Conservation (phyloP, 2,329 filamentous ascomycete genomes). For the Thelonectria rubi region DNA sequence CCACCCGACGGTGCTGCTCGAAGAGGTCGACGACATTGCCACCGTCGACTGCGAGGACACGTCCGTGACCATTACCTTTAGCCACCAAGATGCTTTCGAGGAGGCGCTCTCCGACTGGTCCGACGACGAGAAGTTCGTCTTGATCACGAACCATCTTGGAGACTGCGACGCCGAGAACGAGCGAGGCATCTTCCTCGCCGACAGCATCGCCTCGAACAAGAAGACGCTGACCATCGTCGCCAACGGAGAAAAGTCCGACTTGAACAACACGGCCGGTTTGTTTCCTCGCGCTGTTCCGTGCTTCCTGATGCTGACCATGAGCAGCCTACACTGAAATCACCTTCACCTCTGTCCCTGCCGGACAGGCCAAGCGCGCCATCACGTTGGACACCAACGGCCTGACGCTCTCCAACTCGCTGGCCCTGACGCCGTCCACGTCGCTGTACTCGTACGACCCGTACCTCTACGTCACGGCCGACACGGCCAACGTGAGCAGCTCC, state of each 20-base stretch:
- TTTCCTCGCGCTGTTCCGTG: neutral
- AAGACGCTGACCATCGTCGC: conserved; percentile 45
- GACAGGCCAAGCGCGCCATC: conserved; percentile 18
- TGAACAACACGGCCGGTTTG: conserved; percentile 49
- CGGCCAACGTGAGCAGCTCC: conserved; percentile 43
- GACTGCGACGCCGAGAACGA: conserved; percentile 52
- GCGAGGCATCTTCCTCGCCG: conserved; percentile 51
- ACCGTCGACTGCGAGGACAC: conserved; percentile 24
- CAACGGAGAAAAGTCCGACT: conserved; percentile 43
- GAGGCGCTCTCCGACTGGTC: conserved; percentile 27
- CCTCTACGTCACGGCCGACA: conserved; percentile 25
- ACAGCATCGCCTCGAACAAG: conserved; percentile 41
- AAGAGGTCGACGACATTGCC: conserved; percentile 24
- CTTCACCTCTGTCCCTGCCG: conserved; percentile 28
- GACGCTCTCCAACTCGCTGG: conserved; percentile 22
- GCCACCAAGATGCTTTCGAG: conserved; percentile 17
- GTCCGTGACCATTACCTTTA: conserved; percentile 27
- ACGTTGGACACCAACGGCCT: conserved; percentile 18
- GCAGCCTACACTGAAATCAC: conserved; percentile 26
- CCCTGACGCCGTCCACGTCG: conserved; percentile 13
- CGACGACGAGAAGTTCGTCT: conserved; percentile 40
- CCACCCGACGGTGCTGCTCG: conserved; percentile 31
- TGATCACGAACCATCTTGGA: conserved; percentile 55
- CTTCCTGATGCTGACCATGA: neutral
- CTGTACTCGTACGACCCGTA: conserved; percentile 28